These are phyloP conservation scores for Strobilomyces dryophilus DNA, from an alignment of 768 basidiomycete genomes.

Conservation along the genomic window DNA sequence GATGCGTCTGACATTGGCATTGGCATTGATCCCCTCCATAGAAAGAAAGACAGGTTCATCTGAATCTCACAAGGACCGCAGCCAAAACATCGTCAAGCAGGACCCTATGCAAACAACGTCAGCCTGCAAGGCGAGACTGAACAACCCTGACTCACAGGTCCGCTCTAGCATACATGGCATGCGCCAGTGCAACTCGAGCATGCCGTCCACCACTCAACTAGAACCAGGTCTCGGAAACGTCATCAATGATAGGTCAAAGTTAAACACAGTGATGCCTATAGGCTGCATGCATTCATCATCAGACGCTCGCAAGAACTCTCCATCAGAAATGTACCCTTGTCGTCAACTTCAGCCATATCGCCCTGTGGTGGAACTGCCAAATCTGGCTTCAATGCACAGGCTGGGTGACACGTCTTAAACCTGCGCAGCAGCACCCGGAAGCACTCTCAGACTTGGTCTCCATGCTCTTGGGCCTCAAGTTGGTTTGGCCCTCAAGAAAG, in stretches of 20 bases:
- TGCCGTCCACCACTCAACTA: constrained; percentile 82
- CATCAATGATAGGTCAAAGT: too few species aligned
- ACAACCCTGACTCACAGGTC: constrained; percentile 65
- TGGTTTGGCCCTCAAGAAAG: constrained; percentile 56
- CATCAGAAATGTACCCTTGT: too few species aligned
- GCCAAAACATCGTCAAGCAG: constrained; percentile 90
- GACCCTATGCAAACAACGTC: constrained; percentile 36
- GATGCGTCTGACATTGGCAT: background rate
- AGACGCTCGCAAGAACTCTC: too few species aligned
- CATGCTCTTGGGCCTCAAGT: constrained; percentile 54
- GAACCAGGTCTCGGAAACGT: too few species aligned
- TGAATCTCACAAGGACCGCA: constrained; percentile 40
- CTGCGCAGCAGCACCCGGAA: constrained; percentile 37
- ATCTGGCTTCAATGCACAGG: too few species aligned
- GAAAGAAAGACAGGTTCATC: background rate
- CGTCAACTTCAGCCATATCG: too few species aligned
- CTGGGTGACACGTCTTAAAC: too few species aligned
- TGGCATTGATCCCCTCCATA: background rate
- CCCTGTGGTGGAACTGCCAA: too few species aligned
- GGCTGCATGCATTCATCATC: too few species aligned
- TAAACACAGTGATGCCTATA: too few species aligned
- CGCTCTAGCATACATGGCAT: constrained; percentile 88
- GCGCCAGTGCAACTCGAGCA: constrained; percentile 77
- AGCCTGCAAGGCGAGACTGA: background rate
- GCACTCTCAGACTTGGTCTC: constrained; percentile 47